Conservation (phyloP, 2,329 filamentous ascomycete species). For the Emmonsiellopsis sp. region DNA sequence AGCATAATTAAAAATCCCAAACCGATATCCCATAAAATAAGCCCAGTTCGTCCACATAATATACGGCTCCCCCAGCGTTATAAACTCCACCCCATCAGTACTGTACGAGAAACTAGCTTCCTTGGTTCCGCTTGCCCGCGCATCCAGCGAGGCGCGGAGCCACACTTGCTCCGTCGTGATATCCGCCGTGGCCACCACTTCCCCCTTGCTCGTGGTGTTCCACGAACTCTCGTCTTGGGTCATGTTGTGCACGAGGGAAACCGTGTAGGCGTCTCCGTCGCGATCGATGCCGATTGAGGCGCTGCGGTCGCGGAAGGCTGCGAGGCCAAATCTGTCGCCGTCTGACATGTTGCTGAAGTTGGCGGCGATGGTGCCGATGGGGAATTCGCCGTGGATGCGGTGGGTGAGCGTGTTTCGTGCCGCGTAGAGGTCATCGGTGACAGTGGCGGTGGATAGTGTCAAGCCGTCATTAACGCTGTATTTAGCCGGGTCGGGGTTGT, state of each 20-base stretch:
- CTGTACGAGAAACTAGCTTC: slow-evolving; percentile 35
- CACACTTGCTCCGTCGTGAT: slow-evolving; percentile 21
- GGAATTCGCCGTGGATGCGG: slow-evolving; percentile 30
- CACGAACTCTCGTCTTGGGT: slow-evolving; percentile 24
- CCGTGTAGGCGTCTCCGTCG: slow-evolving; percentile 17
- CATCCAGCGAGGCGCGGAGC: slow-evolving; percentile 30
- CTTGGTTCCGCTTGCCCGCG: slow-evolving; percentile 20
- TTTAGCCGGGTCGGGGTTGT: slow-evolving; percentile 46
- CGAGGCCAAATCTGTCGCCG: slow-evolving; percentile 45
- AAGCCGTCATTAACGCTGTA: slow-evolving; percentile 39
- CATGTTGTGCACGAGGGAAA: slow-evolving; percentile 31
- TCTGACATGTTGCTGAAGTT: slow-evolving; percentile 41
- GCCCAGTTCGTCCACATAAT: slow-evolving; percentile 35
- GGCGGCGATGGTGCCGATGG: slow-evolving; percentile 41
- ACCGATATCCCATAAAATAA: slow-evolving; percentile 43
- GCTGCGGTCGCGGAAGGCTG: slow-evolving; percentile 43
- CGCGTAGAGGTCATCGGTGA: slow-evolving; percentile 42
- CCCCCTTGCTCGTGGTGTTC: slow-evolving; percentile 22
- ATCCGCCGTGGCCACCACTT: slow-evolving; percentile 13
- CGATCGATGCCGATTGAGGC: slow-evolving; percentile 45
- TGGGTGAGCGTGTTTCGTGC: slow-evolving; percentile 36
- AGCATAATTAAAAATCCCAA: slow-evolving; percentile 42
- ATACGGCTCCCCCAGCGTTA: slow-evolving; percentile 23
- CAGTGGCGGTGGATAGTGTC: slow-evolving; percentile 39
- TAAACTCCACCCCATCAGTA: slow-evolving; percentile 32